Evolutionary conservation across 140 eudicot genomes (phyloP), one percentile per base, ranked within the genome.

Genomic region (Flaveria floridana): DNA sequence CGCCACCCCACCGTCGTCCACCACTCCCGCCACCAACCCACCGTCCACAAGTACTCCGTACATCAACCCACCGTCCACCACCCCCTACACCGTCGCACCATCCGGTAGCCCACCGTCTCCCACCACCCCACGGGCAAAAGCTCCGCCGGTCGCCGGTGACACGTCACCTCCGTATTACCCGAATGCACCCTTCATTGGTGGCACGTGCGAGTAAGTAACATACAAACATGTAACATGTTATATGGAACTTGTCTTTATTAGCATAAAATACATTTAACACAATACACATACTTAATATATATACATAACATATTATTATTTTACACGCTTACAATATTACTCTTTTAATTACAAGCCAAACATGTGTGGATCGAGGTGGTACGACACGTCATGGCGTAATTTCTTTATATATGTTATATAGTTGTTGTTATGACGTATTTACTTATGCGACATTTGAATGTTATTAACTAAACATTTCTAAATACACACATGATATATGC

Each of bases 181-280:
- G 20, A 63, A 78, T 72, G 74, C 87, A 18, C 91, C 95, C 46
- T 86, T 87, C 61, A 14, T 81, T 47, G 83, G 83, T 26, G 86
- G 86, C 53, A 79, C 89, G 16, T 86, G 95, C 89, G 23, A 21
- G 97, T 88, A 84, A 88, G 95, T 88, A 48, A 13, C 59, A 6
- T 7, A 44, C 6, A 14, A 10, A 2, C 14, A 14, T 50, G 6
- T 23, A 48, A 61, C 39, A 58, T n/a, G 2, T 9, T 21, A 58
- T 51, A 51, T 2, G 2, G 58, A 51, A 51, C 7, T 42, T 10
- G 48, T 42, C 48, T 47, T 47, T 10, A 53, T 53, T 3, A 53
- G 21, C 15, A 18, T 44, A n/a, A 0, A 18, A 15, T 53, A 25
- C 25, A 53, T 53, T 15, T 10, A 53, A 0, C 16, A 3, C 59